Conservation (phyloP, 139 green algal genomes). For the Monoraphidium neglectum region DNA sequence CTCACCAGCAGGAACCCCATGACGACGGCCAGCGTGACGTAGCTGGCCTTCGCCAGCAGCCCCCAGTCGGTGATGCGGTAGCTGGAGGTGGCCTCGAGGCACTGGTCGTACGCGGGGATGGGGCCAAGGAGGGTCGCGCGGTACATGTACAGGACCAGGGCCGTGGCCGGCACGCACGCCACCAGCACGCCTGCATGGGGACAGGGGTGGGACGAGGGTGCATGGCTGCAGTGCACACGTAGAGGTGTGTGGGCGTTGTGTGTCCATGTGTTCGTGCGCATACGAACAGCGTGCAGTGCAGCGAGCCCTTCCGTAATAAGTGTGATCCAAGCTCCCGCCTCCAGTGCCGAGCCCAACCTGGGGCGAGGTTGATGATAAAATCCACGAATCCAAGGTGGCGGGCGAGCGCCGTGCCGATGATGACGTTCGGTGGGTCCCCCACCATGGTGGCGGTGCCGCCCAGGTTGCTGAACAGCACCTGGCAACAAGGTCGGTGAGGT, state of each 20-base stretch:
- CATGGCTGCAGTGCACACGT: too few relatives aligned
- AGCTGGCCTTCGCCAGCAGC: conserved; percentile 41
- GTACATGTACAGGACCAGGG: conserved; percentile 38
- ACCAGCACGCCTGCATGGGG: conserved; percentile 31
- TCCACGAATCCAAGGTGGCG: conserved; percentile 46
- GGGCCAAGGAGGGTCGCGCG: conserved; percentile 12
- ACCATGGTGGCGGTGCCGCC: conserved; percentile 59
- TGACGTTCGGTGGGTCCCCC: conserved; percentile 62
- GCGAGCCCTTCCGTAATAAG: background rate
- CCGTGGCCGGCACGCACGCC: conserved; percentile 10
- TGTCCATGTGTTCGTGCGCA: too few relatives aligned
- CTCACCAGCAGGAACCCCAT: conserved; percentile 53
- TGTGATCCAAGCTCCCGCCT: background rate
- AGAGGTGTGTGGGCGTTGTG: too few relatives aligned
- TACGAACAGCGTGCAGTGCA: too few relatives aligned
- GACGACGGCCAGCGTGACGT: conserved; percentile 47
- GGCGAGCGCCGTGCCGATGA: conserved; percentile 58
- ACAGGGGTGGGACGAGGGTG: too few relatives aligned
- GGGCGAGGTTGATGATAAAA: conserved; percentile 48
- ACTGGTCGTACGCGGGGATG: conserved; percentile 18
- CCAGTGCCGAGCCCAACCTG: too few relatives aligned
- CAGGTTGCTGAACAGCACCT: conserved; percentile 50
- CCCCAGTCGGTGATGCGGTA: conserved; percentile 41
- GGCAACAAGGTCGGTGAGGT: too few relatives aligned
- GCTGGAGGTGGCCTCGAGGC: too few relatives aligned